Evolutionary conservation across 257 asterid species (phyloP).

Genomic region (Solanum piurae): DNA sequence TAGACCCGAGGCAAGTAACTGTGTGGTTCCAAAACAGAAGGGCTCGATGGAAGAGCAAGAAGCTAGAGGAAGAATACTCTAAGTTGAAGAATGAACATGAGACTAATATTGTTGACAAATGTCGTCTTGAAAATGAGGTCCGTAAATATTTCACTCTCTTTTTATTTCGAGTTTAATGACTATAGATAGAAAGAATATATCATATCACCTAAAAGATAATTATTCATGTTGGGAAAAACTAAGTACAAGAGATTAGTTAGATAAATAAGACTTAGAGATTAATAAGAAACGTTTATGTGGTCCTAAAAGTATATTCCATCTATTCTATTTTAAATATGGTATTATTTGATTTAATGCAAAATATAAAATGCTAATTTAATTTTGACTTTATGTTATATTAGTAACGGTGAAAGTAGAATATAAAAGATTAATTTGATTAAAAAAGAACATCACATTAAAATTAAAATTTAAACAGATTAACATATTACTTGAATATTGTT

Average conservation of each 20-base stretch:
- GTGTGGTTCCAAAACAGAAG: constrained; percentile 18
- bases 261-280: background rate
- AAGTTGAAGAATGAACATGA: constrained; percentile 37
- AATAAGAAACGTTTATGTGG: background rate
- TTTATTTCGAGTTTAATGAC: background rate
- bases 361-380: background rate
- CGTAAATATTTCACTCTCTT: background rate
- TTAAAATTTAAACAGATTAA: background rate
- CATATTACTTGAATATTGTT: background rate
- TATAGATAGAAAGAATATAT: background rate
- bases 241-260: background rate
- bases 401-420: background rate
- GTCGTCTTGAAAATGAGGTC: constrained; percentile 73
- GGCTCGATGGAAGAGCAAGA: constrained; percentile 16
- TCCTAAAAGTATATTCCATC: background rate
- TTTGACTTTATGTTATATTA: background rate
- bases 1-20: constrained; percentile 16
- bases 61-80: constrained; percentile 9
- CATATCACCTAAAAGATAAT: background rate
- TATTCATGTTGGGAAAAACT: background rate
- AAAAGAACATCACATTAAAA: background rate
- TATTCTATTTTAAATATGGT: background rate
- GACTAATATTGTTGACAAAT: constrained; percentile 40
- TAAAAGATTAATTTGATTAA: background rate
- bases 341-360: background rate